Percentiles rank a stretch among this genome's conserved stretches.
Evolutionary conservation across 116 monocot genomes (phyloP).

Genomic region (Zostera marina): DNA sequence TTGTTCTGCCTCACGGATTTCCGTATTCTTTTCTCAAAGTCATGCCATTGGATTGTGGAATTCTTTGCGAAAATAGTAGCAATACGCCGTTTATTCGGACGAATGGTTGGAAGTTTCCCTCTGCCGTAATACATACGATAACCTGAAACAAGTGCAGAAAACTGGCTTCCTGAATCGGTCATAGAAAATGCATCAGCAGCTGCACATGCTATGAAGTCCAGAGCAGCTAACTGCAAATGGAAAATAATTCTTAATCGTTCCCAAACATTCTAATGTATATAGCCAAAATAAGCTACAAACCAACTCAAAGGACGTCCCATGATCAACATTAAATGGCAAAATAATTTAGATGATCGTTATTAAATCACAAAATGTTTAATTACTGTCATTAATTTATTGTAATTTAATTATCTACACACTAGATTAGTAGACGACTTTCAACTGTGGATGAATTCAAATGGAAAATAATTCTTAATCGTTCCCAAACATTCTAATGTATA

Average conservation of each 20-base stretch:
- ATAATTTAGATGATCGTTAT: no score
- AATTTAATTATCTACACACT: no score
- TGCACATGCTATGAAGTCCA: conserved; percentile 87
- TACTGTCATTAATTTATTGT: no score
- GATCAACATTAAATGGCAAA: no score
- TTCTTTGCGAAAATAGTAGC: conserved; percentile 62
- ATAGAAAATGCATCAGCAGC: conserved; percentile 92
- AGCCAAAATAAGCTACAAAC: no score
- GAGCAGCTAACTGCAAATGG: conserved; percentile 64
- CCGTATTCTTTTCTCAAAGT: conserved; percentile 60
- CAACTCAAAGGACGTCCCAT: no score
- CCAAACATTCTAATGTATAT: background rate
- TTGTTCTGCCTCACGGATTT: conserved; percentile 66
- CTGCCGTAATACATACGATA: conserved; percentile 82
- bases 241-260: background rate
- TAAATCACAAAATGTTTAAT: no score
- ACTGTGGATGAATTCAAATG: no score
- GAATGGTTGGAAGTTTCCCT: conserved; percentile 52
- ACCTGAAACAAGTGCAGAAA: conserved; percentile 88
- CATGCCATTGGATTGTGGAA: conserved; percentile 72
- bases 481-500: no score
- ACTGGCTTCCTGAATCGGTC: conserved; percentile 93
- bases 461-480: no score
- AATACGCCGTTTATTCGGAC: conserved; percentile 81
- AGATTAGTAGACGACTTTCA: no score